Conservation (phyloP, 345 rosid species). For the Populus simonii region DNA sequence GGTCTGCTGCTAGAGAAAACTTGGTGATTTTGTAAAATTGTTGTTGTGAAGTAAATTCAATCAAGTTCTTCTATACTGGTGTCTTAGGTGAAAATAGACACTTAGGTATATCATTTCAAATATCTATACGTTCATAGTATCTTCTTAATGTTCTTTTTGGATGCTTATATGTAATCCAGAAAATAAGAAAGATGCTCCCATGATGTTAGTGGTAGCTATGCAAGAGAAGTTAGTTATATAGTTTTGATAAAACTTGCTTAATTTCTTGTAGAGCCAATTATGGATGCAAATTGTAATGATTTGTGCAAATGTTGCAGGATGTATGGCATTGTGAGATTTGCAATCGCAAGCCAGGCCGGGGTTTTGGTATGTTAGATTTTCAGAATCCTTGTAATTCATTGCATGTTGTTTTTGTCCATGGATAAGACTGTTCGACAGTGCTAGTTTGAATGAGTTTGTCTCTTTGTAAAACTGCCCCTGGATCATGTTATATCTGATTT, state of each 20-base stretch:
- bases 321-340: conserved; percentile 99
- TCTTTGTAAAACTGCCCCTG: neutral
- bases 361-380: conserved; percentile 69
- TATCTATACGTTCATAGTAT: neutral
- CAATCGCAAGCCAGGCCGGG: conserved; percentile 96
- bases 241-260: neutral
- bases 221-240: neutral
- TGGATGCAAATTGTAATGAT: conserved; percentile 5
- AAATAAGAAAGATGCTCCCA: neutral
- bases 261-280: neutral
- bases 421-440: neutral
- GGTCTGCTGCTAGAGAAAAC: conserved; percentile 46
- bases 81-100: neutral
- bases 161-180: neutral
- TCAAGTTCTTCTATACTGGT: neutral
- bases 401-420: neutral
- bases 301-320: conserved; percentile 54
- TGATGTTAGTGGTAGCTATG: neutral
- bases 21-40: neutral
- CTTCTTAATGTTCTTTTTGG: neutral
- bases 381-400: neutral
- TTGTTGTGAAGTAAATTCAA: neutral
- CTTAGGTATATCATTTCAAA: conserved; percentile 9
- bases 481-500: conserved; percentile 12
- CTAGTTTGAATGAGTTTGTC: neutral